phyloP scores from a whole-genome alignment of 352 stramenopile species.

The Pelagophyceae sp. region DNA sequence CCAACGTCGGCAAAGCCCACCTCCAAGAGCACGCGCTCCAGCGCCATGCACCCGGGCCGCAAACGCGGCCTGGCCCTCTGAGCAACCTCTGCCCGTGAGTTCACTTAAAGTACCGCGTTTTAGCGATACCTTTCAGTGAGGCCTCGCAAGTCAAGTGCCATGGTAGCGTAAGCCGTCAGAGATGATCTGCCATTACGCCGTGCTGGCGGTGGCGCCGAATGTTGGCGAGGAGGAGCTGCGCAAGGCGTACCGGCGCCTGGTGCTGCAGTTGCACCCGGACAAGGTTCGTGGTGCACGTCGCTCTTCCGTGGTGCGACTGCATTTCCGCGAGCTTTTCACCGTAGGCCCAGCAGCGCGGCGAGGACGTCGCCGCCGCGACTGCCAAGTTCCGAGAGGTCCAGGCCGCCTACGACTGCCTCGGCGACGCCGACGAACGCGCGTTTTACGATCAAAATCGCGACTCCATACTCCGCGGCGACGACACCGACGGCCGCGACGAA shows the following conservation, averaged over 20 bases:
- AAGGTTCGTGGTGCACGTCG: too few species aligned
- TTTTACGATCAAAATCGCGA: slow-evolving; percentile 1
- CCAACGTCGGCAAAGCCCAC: too few species aligned
- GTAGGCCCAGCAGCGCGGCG: slow-evolving; percentile 15
- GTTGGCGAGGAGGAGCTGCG: background rate
- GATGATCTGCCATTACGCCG: background rate
- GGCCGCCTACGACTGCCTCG: slow-evolving; percentile 14
- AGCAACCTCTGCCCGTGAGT: too few species aligned
- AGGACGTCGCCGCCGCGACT: background rate
- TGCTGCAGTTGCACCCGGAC: background rate
- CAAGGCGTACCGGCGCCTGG: background rate
- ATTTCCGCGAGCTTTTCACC: too few species aligned
- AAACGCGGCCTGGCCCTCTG: too few species aligned
- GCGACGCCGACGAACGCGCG: slow-evolving; percentile 2
- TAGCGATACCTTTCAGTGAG: too few species aligned
- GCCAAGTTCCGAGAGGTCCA: slow-evolving; percentile 10
- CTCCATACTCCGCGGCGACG: background rate
- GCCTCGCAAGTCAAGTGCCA: too few species aligned
- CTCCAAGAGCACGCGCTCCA: too few species aligned
- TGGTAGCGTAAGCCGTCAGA: too few species aligned
- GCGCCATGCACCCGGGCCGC: too few species aligned
- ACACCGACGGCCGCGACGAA: background rate
- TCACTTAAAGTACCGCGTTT: too few species aligned
- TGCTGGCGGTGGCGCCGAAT: background rate
- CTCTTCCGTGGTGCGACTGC: too few species aligned